Conservation (phyloP, 192 early-diverging fungal genomes). For the Dimargaris cristalligena region DNA sequence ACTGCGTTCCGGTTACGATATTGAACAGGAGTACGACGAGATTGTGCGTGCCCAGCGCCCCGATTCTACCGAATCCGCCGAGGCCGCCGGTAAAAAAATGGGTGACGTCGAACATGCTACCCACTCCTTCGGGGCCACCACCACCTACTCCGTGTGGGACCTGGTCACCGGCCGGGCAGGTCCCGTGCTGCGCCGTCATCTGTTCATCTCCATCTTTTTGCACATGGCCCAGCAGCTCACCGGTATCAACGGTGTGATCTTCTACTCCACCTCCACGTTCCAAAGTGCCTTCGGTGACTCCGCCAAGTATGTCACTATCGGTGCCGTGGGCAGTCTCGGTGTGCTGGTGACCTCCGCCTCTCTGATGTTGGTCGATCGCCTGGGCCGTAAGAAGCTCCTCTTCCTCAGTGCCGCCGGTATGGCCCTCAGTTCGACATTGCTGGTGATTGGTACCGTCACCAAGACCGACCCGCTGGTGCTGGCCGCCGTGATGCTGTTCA, state of each 20-base stretch:
- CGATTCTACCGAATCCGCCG: constrained; percentile 10
- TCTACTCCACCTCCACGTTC: constrained; percentile 78
- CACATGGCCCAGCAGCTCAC: constrained; percentile 69
- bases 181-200: constrained; percentile 37
- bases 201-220: constrained; percentile 41
- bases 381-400: constrained; percentile 55
- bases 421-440: constrained; percentile 9
- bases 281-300: constrained; percentile 28
- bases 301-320: constrained; percentile 40
- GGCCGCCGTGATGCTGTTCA: constrained; percentile 31
- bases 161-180: constrained; percentile 34
- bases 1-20: constrained; percentile 34
- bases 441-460: constrained; percentile 20
- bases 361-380: constrained; percentile 40
- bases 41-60: constrained; percentile 35
- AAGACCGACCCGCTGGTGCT: constrained; percentile 15
- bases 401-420: constrained; percentile 44
- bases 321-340: constrained; percentile 31
- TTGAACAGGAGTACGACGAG: constrained; percentile 44
- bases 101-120: constrained; percentile 20
- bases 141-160: constrained; percentile 27
- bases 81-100: not conserved
- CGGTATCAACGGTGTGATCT: constrained; percentile 74
- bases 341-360: constrained; percentile 40
- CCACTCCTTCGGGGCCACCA: constrained; percentile 16